phyloP scores from a whole-genome alignment of 768 basidiomycete species.

The Chalciporus piperatus region DNA sequence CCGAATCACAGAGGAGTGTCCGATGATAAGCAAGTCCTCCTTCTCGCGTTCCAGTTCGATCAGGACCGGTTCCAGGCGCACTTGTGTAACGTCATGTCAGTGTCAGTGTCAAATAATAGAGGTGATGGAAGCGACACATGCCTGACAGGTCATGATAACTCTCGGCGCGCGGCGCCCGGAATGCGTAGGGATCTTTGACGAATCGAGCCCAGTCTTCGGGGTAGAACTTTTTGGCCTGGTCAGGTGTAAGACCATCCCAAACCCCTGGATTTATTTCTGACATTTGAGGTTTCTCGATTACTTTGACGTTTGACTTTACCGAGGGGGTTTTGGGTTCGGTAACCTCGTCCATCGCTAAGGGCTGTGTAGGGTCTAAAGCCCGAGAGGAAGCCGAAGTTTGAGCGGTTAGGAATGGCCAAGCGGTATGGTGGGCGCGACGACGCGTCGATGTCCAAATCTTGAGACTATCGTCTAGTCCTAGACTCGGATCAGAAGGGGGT shows the following conservation, averaged over 20 bases:
- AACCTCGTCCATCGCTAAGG: not conserved
- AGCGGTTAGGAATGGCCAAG: constrained; percentile 82
- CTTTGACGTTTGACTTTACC: constrained; percentile 58
- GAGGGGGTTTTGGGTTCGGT: constrained; percentile 4
- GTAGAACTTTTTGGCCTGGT: constrained; percentile 86
- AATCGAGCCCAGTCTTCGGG: constrained; percentile 95
- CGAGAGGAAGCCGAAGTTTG: constrained; percentile 11
- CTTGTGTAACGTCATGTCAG: constrained; percentile 37
- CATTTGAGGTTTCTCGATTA: constrained; percentile 96
- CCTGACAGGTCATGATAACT: constrained; percentile 95
- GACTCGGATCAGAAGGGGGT: not conserved
- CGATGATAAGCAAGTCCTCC: constrained; percentile 94
- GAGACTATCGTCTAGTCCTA: not conserved
- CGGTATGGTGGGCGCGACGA: constrained; percentile 89
- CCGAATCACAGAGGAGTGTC: constrained; percentile 95
- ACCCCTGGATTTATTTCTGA: constrained; percentile 96
- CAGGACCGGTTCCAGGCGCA: constrained; percentile 88
- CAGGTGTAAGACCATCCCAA: constrained; percentile 93
- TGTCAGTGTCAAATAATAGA: not conserved
- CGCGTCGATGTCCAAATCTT: constrained; percentile 98
- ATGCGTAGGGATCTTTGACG: constrained; percentile 88
- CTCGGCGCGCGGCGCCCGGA: constrained; percentile 89
- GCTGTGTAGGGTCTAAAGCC: constrained; percentile 4
- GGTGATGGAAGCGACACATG: constrained; percentile 29
- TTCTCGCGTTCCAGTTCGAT: constrained; percentile 93